Percentiles rank a stretch among this genome's conserved stretches.
These are phyloP conservation scores for Vishniacozyma victoriae DNA, from an alignment of 768 basidiomycete species.

Conservation along the genomic window DNA sequence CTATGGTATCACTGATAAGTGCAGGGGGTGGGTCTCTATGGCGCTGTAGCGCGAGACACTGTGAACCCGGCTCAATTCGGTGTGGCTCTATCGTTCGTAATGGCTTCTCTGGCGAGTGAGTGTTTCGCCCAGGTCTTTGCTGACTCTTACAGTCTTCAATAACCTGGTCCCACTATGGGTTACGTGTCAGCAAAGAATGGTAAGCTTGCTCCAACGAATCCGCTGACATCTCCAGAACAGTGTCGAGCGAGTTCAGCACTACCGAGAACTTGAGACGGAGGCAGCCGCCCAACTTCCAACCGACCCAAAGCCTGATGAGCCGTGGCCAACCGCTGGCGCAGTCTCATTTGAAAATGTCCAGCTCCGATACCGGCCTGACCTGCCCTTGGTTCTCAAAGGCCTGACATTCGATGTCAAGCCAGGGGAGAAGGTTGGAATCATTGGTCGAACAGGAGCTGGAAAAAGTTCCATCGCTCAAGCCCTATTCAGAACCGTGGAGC, in stretches of 20 bases:
- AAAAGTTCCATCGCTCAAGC: constrained; percentile 47
- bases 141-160: constrained; percentile 13
- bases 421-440: constrained; percentile 73
- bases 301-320: constrained; percentile 51
- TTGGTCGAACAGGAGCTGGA: constrained; percentile 60
- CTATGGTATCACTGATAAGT: constrained; percentile 51
- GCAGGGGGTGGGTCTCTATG: constrained; percentile 62
- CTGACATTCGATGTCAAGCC: constrained; percentile 65
- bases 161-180: constrained; percentile 22
- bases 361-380: constrained; percentile 56
- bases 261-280: constrained; percentile 66
- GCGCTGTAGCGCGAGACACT: constrained; percentile 56
- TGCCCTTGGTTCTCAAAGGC: constrained; percentile 30
- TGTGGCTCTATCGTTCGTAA: constrained; percentile 57
- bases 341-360: constrained; percentile 64
- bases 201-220: too few species aligned
- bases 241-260: constrained; percentile 72
- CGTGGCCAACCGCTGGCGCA: constrained; percentile 69
- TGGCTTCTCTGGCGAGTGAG: constrained; percentile 19
- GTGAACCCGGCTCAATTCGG: constrained; percentile 61
- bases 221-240: constrained; percentile 21
- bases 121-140: neutral
- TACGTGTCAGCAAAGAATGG: constrained; percentile 24
- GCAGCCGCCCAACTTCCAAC: constrained; percentile 54
- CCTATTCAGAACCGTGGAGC: constrained; percentile 60